Evolutionary conservation across 768 basidiomycete genomes (phyloP).

Genomic region (Amanita phalloides): DNA sequence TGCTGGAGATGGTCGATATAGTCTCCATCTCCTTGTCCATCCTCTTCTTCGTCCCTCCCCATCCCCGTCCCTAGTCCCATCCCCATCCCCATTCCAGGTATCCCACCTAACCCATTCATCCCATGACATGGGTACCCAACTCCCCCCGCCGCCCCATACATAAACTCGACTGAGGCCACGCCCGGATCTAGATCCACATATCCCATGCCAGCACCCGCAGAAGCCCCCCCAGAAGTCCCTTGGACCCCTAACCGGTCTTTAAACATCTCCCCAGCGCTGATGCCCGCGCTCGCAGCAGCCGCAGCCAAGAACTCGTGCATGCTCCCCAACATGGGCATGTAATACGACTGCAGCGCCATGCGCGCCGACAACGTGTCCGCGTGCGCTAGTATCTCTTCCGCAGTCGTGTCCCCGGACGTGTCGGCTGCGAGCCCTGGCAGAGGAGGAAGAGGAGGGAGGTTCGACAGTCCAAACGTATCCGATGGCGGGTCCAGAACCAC

Average conservation of each 20-base stretch:
- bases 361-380: slow-evolving; percentile 47
- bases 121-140: slow-evolving; percentile 8
- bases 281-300: slow-evolving; percentile 8
- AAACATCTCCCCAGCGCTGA: slow-evolving; percentile 8
- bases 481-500: neutral
- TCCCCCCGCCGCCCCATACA: slow-evolving; percentile 10
- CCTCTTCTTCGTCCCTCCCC: slow-evolving; percentile 33
- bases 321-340: slow-evolving; percentile 44
- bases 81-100: slow-evolving; percentile 8
- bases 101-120: neutral
- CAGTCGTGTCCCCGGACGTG: slow-evolving; percentile 26
- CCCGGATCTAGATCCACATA: slow-evolving; percentile 3
- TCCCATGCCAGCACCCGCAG: neutral
- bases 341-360: slow-evolving; percentile 53
- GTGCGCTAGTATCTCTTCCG: slow-evolving; percentile 49
- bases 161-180: slow-evolving; percentile 12
- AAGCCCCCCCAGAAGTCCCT: neutral
- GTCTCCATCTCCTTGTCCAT: slow-evolving; percentile 42
- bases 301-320: slow-evolving; percentile 32
- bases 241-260: slow-evolving; percentile 6
- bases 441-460: neutral
- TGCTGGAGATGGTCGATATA: slow-evolving; percentile 62
- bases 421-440: slow-evolving; percentile 5
- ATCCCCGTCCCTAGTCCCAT: slow-evolving; percentile 2
- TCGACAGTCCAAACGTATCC: neutral